Base-by-base conservation (phyloP, 169 alveolate species). In the Ichthyophthirius multifiliis region DNA sequence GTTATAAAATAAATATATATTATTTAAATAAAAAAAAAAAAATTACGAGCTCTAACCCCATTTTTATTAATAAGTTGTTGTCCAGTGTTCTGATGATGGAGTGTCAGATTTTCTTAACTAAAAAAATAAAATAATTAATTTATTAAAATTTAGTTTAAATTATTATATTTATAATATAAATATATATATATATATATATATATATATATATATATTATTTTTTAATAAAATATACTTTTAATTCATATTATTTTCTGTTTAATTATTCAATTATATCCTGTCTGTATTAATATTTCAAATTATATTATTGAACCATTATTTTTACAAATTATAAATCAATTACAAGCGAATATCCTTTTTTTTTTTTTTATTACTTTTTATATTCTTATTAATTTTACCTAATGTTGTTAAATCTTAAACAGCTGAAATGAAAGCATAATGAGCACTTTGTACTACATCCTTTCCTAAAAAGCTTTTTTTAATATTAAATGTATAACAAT, bases 1-100 rank as follows among this genome's bases (percentile, higher is more conserved):
- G 23, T 6, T 12, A 1, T 64, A 27, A 3, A 64, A 7, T 64
- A 4, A 31, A 18, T 37, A n/a, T n/a, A 13, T 67, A 2, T 67
- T 34, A 5, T 12, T 67, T 34, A 5, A 30, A 27, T 4, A 5
- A 18, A 5, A 34, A 67, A 35, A n/a, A 18, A n/a, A 39, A 34
- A 37, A n/a, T 74, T 74, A 74, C 81, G 86, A 39, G 20, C 76
- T n/a, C 44, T 81, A 23, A 47, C 76, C 43, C 86, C 86, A 81
- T 73, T 81, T 81, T 31, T 74, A 76, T 43, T 81, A 81, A 47
- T 73, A 81, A 27, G 77, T 81, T 9, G 80, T 41, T 23, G 43
- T 67, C 86, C 86, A 81, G 71, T 81, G 86, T 55, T 81, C 45
- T 6, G 76, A 48, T 31, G 86, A 71, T 27, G 86, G 82, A 64